These are phyloP conservation scores for Aureobasidium mangrovei DNA, from an alignment of 2,329 filamentous ascomycete species.

Conservation along the genomic window DNA sequence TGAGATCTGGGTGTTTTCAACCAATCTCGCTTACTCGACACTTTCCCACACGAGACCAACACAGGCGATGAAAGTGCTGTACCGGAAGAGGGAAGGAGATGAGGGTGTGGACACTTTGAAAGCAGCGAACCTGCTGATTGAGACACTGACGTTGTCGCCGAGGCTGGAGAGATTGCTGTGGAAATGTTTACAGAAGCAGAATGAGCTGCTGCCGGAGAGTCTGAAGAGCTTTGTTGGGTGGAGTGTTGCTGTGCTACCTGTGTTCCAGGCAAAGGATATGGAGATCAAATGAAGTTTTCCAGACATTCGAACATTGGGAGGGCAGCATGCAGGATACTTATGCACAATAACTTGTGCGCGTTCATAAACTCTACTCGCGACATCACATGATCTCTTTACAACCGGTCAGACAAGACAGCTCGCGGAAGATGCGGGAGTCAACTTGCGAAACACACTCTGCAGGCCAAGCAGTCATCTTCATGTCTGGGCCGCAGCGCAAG, in stretches of 20 bases:
- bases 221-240: constrained; percentile 12
- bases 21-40: constrained; percentile 48
- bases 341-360: background rate
- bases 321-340: background rate
- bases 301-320: background rate
- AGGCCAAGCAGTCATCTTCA: too few species aligned
- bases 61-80: constrained; percentile 52
- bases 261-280: background rate
- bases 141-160: constrained; percentile 34
- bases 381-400: background rate
- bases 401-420: constrained; percentile 5
- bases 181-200: background rate
- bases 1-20: constrained; percentile 51
- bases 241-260: constrained; percentile 13
- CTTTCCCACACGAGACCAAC: constrained; percentile 32
- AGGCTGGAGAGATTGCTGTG: constrained; percentile 10
- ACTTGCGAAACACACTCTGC: background rate
- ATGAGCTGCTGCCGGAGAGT: constrained; percentile 11
- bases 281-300: background rate
- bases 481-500: background rate
- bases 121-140: constrained; percentile 35
- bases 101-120: constrained; percentile 22
- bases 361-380: background rate
- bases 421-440: background rate
- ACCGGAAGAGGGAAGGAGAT: constrained; percentile 29